Percentiles rank a stretch among this genome's conserved stretches.
Evolutionary conservation across 306 rosid species (phyloP).

Genomic region (Malus sylvestris): DNA sequence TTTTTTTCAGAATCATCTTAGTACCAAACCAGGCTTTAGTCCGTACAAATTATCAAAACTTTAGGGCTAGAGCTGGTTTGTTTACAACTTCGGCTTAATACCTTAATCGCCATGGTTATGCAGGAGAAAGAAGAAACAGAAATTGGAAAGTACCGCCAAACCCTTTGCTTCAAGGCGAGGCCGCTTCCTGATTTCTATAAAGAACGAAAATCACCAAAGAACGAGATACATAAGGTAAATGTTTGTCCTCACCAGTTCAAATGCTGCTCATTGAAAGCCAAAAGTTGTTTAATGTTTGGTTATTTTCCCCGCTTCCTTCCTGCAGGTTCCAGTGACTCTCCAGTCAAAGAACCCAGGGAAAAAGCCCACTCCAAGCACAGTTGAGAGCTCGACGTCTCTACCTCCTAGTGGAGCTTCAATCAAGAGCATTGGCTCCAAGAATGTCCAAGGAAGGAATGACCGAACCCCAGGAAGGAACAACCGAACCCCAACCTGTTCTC

Average conservation of each 20-base stretch:
- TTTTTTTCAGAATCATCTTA: too few species aligned
- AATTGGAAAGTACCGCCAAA: slow-evolving; percentile 61
- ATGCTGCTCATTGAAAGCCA: background rate
- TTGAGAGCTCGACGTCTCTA: slow-evolving; percentile 29
- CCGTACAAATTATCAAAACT: too few species aligned
- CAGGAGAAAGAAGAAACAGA: slow-evolving; percentile 77
- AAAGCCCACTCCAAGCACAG: slow-evolving; percentile 22
- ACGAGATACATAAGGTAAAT: slow-evolving; percentile 41
- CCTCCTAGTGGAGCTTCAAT: slow-evolving; percentile 33
- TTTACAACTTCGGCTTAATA: background rate
- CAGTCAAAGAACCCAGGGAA: slow-evolving; percentile 41
- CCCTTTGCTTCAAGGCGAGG: slow-evolving; percentile 89
- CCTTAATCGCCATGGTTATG: slow-evolving; percentile 12
- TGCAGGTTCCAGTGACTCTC: slow-evolving; percentile 38
- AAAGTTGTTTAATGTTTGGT: too few species aligned
- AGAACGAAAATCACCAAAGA: slow-evolving; percentile 48
- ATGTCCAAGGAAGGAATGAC: slow-evolving; percentile 32
- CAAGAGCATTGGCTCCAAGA: slow-evolving; percentile 40
- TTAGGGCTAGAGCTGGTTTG: background rate
- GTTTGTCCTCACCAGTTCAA: background rate
- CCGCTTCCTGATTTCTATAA: slow-evolving; percentile 85
- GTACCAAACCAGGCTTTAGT: too few species aligned
- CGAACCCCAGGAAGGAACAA: slow-evolving; percentile 8
- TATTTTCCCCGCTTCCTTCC: background rate
- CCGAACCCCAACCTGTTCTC: slow-evolving; percentile 33